Evolutionary conservation across 495 filamentous ascomycete species (phyloP), one percentile per base, ranked within the genome.

Genomic region (Aspergillus saccharolyticus): DNA sequence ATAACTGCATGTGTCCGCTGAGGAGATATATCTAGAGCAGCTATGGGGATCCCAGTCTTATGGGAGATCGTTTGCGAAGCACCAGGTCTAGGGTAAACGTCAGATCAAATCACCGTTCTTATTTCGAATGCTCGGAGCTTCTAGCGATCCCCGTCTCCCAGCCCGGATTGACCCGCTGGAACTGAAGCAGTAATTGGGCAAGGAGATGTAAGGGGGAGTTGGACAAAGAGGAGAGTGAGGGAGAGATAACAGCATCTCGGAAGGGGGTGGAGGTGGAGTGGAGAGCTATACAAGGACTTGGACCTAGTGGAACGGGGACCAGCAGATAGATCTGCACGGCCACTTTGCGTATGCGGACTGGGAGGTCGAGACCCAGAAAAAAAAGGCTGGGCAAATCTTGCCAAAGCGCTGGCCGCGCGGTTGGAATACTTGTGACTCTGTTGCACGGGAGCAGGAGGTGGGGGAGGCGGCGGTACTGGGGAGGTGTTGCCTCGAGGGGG

Each of bases 1-100:
- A 96, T 78, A 9, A 96, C 81, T 44, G 87, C 91, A 70, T 86
- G 83, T 49, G 84, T 87, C 60, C 85, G 80, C 62, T 88, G 81
- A 33, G 86, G 84, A 19, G 90, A 94, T 55, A 86, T 30, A 70
- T 93, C 91, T 61, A 96, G 76, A 54, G 86, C 85, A 39, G 82
- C 70, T 55, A 96, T 88, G 17, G 89, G 83, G 20, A 85, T 81
- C 44, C 86, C 83, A 21, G 89, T 90, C 45, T 80, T 77, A 70
- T 93, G 87, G 49, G 82, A 81, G 30, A 85, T 81, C 51, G 89
- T 86, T 69, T 92, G 88, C 5, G 89, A 86, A 39, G 33, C 33
- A 39, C 83, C 44, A 46, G 44, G 44, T 19, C 47, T 18, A 50
- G 17, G 22, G 15, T 8, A 50, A 18, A 50, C 4, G 47, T 50